Base-by-base conservation (phyloP, 2,329 filamentous ascomycete species). In the Colletotrichum gloeosporioides region DNA sequence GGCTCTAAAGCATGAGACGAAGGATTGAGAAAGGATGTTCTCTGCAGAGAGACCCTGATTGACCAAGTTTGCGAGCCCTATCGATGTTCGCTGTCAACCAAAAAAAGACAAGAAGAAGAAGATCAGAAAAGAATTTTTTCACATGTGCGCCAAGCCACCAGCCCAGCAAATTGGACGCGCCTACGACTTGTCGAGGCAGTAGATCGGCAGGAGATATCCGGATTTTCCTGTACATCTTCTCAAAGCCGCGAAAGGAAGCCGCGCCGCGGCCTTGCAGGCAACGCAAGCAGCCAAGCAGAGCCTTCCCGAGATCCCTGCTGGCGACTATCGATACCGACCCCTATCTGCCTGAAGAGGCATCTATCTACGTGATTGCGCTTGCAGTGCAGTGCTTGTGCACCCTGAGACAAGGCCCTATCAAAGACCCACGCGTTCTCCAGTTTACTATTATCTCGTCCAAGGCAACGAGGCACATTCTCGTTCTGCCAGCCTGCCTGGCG, bases 341-440 rank as follows among this genome's bases (percentile, higher is more conserved):
- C 64, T 68, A 73, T 63, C 73, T 57, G 18, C 31, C 32, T 62
- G 34, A 62, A 57, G 16, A 69, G 66, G 67, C 55, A 69, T 49
- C 55, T 63, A 64, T 64, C 62, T 39, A 64, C 62, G 34, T 44
- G 22, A 18, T 8, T 61, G 53, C 53, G 57, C 27, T 61, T 61
- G 57, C 25, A 29, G 57, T 61, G 57, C 29, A 31, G 27, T 32
- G 27, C 31, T 31, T 32, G 29, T 18, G 36, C 62, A 57, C 63
- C 57, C 70, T 74, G 74, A 76, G 74, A 76, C 74, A 74, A 65
- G 64, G 74, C 29, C 70, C 65, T 76, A 76, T 73, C 74, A 74
- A 16, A 8, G 74, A 73, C 74, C 74, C 74, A 76, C 70, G 64
- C 70, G 18, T 69, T 71, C 74, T 74, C 74, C 74, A 76, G 25